Evolutionary conservation across 1,139 yeast genomes (phyloP), one percentile per base, ranked within the genome.

Genomic region (Chernovozyma sophiae-reginae): DNA sequence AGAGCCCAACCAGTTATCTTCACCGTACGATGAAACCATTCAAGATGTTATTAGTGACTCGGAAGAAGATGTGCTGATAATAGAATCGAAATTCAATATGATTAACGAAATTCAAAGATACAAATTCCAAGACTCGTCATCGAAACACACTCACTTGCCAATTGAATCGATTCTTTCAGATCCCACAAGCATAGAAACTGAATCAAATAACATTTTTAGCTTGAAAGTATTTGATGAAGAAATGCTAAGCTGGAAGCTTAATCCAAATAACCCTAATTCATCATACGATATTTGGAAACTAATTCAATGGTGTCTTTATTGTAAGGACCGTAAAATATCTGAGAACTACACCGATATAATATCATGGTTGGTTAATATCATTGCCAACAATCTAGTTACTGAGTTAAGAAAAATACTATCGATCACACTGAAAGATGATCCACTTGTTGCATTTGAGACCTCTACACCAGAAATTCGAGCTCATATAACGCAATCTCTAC

Each of bases 11-110:
- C n/a, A n/a, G n/a, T n/a, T n/a, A n/a, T n/a, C n/a, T n/a, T n/a
- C n/a, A n/a, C n/a, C n/a, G n/a, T n/a, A n/a, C n/a, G n/a, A n/a
- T n/a, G n/a, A n/a, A n/a, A n/a, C n/a, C n/a, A n/a, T n/a, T n/a
- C n/a, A n/a, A 19, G 56, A 51, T 3, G 41, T 47, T 1, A 46
- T 60, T 10, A 56, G 62, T 28, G 65, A 62, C 36, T 61, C 67
- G 1, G 65, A 61, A 30, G 54, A 45, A 25, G 61, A 49, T 15
- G 32, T 33, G 3, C 36, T 42, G 15, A 26, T 42, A 10, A 26
- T 51, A 4, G 37, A 26, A 16, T 16, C 29, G 29, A 13, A 33
- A 14, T 38, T 43, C 16, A 30, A 31, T n/a, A 32, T 31, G 31
- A 20, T 16, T 10, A 19, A 14, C 4, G 40, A 31, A 18, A n/a